A percentile compares a stretch with the other conserved stretches of the same genome.
Evolutionary conservation across 441 rosid species (phyloP).

Genomic region (Adansonia madagascariensis): DNA sequence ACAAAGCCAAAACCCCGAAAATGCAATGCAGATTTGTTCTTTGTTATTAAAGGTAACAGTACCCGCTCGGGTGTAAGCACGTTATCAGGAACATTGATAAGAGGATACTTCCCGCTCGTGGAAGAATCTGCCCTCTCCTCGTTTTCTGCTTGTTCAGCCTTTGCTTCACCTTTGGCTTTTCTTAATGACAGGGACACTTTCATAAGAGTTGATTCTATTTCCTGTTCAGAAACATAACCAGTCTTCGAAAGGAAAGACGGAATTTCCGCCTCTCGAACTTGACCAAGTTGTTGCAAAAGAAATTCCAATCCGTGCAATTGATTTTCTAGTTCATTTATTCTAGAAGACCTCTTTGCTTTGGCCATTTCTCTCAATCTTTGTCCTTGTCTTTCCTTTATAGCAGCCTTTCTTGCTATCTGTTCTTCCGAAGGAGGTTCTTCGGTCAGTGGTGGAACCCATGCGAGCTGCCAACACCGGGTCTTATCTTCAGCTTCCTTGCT

Average conservation of each 20-base stretch:
- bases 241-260: slow-evolving; percentile 73
- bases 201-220: slow-evolving; percentile 64
- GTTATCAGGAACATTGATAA: slow-evolving; percentile 68
- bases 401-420: slow-evolving; percentile 95
- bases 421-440: slow-evolving; percentile 96
- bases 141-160: slow-evolving; percentile 65
- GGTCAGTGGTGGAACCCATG: slow-evolving; percentile 84
- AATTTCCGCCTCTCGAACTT: slow-evolving; percentile 63
- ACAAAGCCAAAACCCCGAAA: neutral
- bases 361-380: slow-evolving; percentile 98
- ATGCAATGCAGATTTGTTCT: slow-evolving; percentile 5
- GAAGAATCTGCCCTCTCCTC: slow-evolving; percentile 69
- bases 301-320: slow-evolving; percentile 77
- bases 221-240: slow-evolving; percentile 81
- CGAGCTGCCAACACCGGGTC: slow-evolving; percentile 91
- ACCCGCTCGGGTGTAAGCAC: slow-evolving; percentile 90
- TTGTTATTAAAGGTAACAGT: slow-evolving; percentile 15
- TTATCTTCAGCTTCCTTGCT: slow-evolving; percentile 86
- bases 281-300: slow-evolving; percentile 81
- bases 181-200: slow-evolving; percentile 70
- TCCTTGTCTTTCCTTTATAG: slow-evolving; percentile 85
- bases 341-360: slow-evolving; percentile 83
- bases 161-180: slow-evolving; percentile 86
- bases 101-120: slow-evolving; percentile 68
- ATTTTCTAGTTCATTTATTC: slow-evolving; percentile 80